These are phyloP conservation scores for Colletotrichum cereale DNA, from an alignment of 2,329 filamentous ascomycete species.

Conservation along the genomic window DNA sequence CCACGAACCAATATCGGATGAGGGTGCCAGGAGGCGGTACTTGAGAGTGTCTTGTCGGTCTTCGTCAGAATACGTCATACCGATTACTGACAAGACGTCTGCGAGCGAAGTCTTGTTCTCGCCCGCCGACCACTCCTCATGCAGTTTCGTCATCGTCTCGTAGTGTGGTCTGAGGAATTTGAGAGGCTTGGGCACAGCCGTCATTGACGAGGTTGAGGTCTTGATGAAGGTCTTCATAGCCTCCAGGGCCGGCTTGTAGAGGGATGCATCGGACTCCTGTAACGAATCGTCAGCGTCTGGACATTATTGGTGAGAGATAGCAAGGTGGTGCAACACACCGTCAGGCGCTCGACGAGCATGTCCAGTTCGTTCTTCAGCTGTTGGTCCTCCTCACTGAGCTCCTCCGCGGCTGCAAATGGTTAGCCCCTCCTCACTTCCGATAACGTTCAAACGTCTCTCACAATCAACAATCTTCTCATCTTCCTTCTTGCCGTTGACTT, in stretches of 20 bases:
- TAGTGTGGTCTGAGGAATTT: conserved; percentile 99
- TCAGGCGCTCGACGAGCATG: conserved; percentile 96
- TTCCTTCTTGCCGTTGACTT: conserved; percentile 81
- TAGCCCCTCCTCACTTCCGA: conserved; percentile 47
- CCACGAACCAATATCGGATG: conserved; percentile 95
- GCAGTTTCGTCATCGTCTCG: conserved; percentile 86
- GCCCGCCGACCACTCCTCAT: conserved; percentile 88
- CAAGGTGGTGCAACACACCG: conserved; percentile 65
- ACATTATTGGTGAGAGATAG: neutral
- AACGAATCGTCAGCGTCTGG: conserved; percentile 8
- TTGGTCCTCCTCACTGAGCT: conserved; percentile 97
- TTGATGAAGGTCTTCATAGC: conserved; percentile 99
- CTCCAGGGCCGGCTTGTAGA: conserved; percentile 93
- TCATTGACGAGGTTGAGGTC: conserved; percentile 99
- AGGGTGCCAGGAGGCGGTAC: conserved; percentile 90
- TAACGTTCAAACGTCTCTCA: conserved; percentile 42
- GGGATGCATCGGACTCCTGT: conserved; percentile 85
- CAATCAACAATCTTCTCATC: conserved; percentile 69
- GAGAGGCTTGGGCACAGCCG: conserved; percentile 95
- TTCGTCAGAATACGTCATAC: conserved; percentile 99
- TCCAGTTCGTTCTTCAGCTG: conserved; percentile 98
- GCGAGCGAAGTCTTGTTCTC: conserved; percentile 91
- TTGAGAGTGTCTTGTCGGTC: conserved; percentile 96
- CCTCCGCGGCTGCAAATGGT: conserved; percentile 71
- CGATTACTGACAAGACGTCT: conserved; percentile 95